These are phyloP conservation scores for Narthecium ossifragum DNA, from an alignment of 106 monocot genomes.

Conservation along the genomic window DNA sequence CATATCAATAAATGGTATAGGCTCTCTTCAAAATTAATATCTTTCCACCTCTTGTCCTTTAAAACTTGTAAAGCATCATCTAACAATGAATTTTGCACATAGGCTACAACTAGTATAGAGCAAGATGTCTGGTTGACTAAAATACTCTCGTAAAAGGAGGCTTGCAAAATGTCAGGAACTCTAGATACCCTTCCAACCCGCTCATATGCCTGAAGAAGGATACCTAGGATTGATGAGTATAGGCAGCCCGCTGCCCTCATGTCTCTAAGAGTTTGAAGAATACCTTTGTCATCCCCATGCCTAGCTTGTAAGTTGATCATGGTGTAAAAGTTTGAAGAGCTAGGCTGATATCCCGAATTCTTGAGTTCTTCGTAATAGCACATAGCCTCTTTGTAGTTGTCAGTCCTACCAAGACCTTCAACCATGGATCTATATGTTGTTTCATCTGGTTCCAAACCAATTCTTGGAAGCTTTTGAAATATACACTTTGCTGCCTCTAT, in stretches of 20 bases:
- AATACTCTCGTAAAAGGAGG: slow-evolving; percentile 62
- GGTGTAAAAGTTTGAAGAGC: slow-evolving; percentile 88
- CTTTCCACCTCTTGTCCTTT: slow-evolving; percentile 62
- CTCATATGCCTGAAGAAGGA: slow-evolving; percentile 80
- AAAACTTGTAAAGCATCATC: slow-evolving; percentile 65
- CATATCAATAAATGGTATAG: slow-evolving; percentile 90
- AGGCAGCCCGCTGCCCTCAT: slow-evolving; percentile 62
- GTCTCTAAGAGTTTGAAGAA: slow-evolving; percentile 53
- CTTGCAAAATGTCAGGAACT: slow-evolving; percentile 45
- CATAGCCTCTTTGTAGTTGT: slow-evolving; percentile 52
- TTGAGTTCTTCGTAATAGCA: slow-evolving; percentile 73
- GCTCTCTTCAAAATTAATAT: slow-evolving; percentile 71
- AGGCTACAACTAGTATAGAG: slow-evolving; percentile 68
- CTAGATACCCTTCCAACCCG: slow-evolving; percentile 43
- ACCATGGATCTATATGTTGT: slow-evolving; percentile 92
- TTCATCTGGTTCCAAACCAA: slow-evolving; percentile 79
- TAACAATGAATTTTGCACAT: slow-evolving; percentile 52
- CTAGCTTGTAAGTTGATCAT: slow-evolving; percentile 90
- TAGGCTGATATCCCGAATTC: slow-evolving; percentile 57
- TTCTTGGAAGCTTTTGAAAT: slow-evolving; percentile 37
- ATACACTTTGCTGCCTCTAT: slow-evolving; percentile 30
- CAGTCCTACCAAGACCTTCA: slow-evolving; percentile 75
- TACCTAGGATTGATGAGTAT: slow-evolving; percentile 56
- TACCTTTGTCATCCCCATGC: slow-evolving; percentile 51
- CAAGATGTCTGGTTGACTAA: slow-evolving; percentile 70